These are phyloP conservation scores for Sutorius australiensis DNA, from an alignment of 768 basidiomycete species.

Conservation along the genomic window DNA sequence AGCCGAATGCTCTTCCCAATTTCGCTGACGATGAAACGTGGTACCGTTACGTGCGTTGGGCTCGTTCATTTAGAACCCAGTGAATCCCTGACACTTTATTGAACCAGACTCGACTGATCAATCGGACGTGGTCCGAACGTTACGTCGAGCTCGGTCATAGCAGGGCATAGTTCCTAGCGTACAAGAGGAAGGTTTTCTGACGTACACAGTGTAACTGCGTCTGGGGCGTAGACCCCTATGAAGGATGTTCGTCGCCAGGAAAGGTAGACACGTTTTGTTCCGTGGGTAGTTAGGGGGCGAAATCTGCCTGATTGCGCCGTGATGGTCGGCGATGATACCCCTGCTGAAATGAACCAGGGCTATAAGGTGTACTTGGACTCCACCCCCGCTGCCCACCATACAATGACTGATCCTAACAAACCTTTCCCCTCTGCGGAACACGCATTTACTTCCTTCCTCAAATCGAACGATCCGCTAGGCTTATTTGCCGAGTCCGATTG, in stretches of 20 bases:
- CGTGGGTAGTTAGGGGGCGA: background rate
- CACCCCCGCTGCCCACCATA: background rate
- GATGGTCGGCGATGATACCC: background rate
- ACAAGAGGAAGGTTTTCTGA: background rate
- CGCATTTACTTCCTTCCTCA: constrained; percentile 13
- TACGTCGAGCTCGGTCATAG: constrained; percentile 21
- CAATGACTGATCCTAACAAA: constrained; percentile 6
- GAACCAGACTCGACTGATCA: constrained; percentile 17
- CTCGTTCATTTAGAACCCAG: background rate
- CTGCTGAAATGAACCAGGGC: too few species aligned
- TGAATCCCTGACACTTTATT: background rate
- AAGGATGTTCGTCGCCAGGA: background rate
- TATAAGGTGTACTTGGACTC: background rate
- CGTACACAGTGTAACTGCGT: background rate
- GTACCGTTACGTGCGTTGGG: constrained; percentile 30
- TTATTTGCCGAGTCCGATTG: constrained; percentile 16
- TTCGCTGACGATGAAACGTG: constrained; percentile 34
- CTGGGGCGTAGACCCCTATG: background rate
- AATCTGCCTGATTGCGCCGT: background rate
- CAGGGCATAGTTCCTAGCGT: constrained; percentile 1
- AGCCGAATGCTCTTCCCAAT: constrained; percentile 28
- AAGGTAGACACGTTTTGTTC: constrained; percentile 13
- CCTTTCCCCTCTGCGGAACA: background rate
- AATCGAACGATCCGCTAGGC: constrained; percentile 17
- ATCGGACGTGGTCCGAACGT: constrained; percentile 25